Conservation (phyloP, 768 basidiomycete species). For the Leucosporidium creatinivorum region DNA sequence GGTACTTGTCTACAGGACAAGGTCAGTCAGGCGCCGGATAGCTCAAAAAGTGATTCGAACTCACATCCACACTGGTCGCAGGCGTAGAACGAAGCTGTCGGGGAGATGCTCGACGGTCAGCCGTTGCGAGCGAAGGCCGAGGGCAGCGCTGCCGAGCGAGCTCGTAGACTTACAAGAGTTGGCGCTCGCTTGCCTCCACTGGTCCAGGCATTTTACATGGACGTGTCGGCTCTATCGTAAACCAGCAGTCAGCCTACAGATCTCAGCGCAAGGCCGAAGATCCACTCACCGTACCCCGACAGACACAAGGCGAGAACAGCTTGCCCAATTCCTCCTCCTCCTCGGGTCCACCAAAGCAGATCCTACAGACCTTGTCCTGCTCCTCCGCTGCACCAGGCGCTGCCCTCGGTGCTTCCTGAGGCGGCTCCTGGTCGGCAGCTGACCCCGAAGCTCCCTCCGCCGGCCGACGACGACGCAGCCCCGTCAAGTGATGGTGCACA, state of each 20-base stretch:
- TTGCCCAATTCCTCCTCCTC: conserved; percentile 22
- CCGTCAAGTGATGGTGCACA: too few species aligned
- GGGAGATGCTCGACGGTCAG: neutral
- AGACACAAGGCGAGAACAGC: conserved; percentile 19
- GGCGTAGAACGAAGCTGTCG: conserved; percentile 7
- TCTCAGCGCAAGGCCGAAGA: neutral
- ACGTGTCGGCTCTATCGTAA: conserved; percentile 12
- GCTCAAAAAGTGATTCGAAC: too few species aligned
- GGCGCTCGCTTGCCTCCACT: conserved; percentile 16
- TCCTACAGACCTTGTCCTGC: conserved; percentile 12
- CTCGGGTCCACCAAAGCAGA: conserved; percentile 18
- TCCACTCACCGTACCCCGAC: conserved; percentile 14
- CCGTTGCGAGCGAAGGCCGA: neutral
- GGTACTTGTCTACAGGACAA: too few species aligned
- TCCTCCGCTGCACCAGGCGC: neutral
- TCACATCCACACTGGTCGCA: conserved; percentile 2
- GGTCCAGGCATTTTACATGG: conserved; percentile 10
- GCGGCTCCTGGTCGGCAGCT: too few species aligned
- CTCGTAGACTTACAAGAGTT: too few species aligned
- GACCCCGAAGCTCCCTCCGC: too few species aligned
- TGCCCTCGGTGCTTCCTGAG: too few species aligned
- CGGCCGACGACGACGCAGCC: too few species aligned
- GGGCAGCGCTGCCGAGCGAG: too few species aligned
- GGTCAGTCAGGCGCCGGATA: too few species aligned
- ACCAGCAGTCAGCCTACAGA: neutral